Conservation (phyloP, 2,329 filamentous ascomycete genomes). For the Ophiostoma sp. region DNA sequence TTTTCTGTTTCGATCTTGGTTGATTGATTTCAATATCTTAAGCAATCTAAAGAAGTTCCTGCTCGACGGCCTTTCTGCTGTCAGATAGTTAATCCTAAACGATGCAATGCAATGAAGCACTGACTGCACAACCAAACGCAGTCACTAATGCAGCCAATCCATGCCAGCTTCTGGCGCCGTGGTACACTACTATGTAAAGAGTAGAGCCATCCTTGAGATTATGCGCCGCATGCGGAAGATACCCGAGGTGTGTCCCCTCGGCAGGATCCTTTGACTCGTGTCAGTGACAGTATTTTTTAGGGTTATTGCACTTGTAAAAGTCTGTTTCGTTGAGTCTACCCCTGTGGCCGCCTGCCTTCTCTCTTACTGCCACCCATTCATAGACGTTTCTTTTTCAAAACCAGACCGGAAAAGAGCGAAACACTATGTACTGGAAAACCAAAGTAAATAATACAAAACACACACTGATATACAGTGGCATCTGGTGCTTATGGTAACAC, state of each 20-base stretch:
- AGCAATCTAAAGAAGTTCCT: too few species aligned
- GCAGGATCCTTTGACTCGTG: not conserved
- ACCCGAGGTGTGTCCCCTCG: not conserved
- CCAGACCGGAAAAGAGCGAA: not conserved
- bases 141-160: not conserved
- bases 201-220: not conserved
- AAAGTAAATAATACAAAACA: too few species aligned
- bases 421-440: not conserved
- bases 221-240: constrained; percentile 9
- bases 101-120: not conserved
- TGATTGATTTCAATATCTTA: too few species aligned
- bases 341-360: not conserved
- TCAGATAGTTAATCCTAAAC: not conserved
- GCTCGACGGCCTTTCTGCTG: not conserved
- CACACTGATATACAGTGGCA: not conserved
- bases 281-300: too few species aligned
- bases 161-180: not conserved
- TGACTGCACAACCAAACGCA: not conserved
- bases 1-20: too few species aligned
- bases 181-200: not conserved
- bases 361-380: not conserved
- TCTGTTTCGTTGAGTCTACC: not conserved
- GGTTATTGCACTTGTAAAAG: too few species aligned
- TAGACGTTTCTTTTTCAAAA: too few species aligned
- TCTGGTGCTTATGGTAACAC: not conserved